These are phyloP conservation scores for Lasiosphaeris hirsuta DNA, from an alignment of 495 filamentous ascomycete species.

Conservation along the genomic window DNA sequence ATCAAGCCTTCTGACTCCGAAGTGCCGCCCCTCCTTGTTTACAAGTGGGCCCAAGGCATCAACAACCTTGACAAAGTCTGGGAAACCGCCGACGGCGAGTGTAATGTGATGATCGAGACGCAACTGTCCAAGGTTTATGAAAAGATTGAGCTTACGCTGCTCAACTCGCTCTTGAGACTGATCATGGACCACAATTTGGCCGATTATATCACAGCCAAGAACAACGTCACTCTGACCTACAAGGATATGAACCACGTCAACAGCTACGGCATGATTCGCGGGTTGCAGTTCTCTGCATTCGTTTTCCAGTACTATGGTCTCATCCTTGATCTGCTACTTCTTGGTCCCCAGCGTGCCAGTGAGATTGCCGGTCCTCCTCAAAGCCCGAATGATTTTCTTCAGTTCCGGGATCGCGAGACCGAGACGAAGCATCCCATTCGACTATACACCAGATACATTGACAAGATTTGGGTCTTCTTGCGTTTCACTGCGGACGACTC, in stretches of 20 bases:
- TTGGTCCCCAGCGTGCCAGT: conserved; percentile 89
- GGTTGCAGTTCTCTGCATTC: conserved; percentile 95
- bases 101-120: conserved; percentile 99
- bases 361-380: conserved; percentile 97
- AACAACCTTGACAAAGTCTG: conserved; percentile 98
- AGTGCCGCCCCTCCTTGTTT: conserved; percentile 92
- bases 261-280: conserved; percentile 96
- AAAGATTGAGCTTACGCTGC: conserved; percentile 94
- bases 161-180: conserved; percentile 87
- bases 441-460: conserved; percentile 95
- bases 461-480: conserved; percentile 98
- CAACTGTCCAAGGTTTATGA: conserved; percentile 98
- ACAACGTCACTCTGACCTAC: conserved; percentile 98
- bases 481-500: conserved; percentile 92
- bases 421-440: conserved; percentile 93
- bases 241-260: conserved; percentile 99
- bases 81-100: conserved; percentile 93
- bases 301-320: conserved; percentile 99
- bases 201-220: conserved; percentile 99
- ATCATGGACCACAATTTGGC: conserved; percentile 99
- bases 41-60: conserved; percentile 99
- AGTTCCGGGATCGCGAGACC: conserved; percentile 87
- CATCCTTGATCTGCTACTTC: conserved; percentile 88
- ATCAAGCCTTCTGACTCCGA: conserved; percentile 99
- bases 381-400: conserved; percentile 95